Percentiles rank a stretch among this genome's conserved stretches.
Conservation (phyloP, 177 flowering plant genomes). For the Vitis hybrid region DNA sequence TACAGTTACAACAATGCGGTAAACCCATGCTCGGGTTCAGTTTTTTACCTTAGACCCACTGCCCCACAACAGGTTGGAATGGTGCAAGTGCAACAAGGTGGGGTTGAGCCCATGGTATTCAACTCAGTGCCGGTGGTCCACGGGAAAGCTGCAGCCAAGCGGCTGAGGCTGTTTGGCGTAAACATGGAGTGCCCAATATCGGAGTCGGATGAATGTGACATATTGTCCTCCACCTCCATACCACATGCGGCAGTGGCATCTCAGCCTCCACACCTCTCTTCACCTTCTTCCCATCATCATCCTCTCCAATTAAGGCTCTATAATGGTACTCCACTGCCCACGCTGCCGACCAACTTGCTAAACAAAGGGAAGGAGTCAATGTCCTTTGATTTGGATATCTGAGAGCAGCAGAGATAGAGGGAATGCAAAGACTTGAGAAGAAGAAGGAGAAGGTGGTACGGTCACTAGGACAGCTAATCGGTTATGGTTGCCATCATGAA, state of each 20-base stretch:
- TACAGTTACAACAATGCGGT: constrained; percentile 21
- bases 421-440: neutral
- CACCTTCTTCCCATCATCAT: constrained; percentile 19
- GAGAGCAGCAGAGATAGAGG: neutral
- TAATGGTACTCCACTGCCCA: constrained; percentile 32
- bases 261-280: constrained; percentile 5
- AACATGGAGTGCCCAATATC: constrained; percentile 73
- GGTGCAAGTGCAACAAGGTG: constrained; percentile 18
- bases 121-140: constrained; percentile 77
- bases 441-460: too few relatives aligned
- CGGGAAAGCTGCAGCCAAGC: constrained; percentile 50
- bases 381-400: constrained; percentile 29
- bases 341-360: constrained; percentile 22
- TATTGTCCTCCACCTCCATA: constrained; percentile 24
- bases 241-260: constrained; percentile 11
- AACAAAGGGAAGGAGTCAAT: constrained; percentile 46
- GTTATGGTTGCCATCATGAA: neutral
- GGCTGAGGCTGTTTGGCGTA: constrained; percentile 81
- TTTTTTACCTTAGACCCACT: constrained; percentile 36
- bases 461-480: neutral
- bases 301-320: constrained; percentile 41
- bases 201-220: constrained; percentile 30
- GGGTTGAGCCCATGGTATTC: constrained; percentile 38
- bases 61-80: constrained; percentile 15
- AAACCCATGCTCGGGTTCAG: constrained; percentile 21